Conservation (phyloP, 148 eudicot species). For the Cornus suecica region DNA sequence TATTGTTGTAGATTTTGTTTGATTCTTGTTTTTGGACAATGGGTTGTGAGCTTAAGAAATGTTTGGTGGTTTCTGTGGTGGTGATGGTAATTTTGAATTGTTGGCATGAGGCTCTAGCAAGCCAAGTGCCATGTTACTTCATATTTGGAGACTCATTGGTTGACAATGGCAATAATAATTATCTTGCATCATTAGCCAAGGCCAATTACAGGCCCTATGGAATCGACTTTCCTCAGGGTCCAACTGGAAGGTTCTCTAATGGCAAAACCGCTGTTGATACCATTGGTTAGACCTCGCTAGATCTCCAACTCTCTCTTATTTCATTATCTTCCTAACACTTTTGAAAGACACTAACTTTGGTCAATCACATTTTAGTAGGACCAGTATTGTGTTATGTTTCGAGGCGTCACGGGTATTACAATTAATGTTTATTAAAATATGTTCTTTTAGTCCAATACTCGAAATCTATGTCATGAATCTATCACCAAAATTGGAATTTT, state of each 20-base stretch:
- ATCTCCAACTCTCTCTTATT: neutral
- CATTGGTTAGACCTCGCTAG: slow-evolving; percentile 37
- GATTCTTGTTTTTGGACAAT: neutral
- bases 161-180: slow-evolving; percentile 63
- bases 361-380: no score
- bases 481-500: no score
- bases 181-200: slow-evolving; percentile 39
- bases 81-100: neutral
- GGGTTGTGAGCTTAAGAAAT: slow-evolving; percentile 10
- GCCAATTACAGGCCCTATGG: slow-evolving; percentile 61
- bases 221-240: slow-evolving; percentile 48
- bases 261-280: slow-evolving; percentile 50
- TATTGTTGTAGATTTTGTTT: neutral
- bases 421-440: no score
- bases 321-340: no score
- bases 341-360: no score
- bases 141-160: slow-evolving; percentile 59
- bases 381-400: no score
- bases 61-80: neutral
- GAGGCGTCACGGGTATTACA: no score
- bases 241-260: slow-evolving; percentile 54
- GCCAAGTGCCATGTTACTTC: slow-evolving; percentile 51
- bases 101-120: slow-evolving; percentile 20
- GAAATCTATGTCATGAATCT: no score
- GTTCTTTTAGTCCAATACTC: no score